These are phyloP conservation scores for Liriodendron chinense DNA, from an alignment of 164 flowering plant genomes.

Conservation along the genomic window DNA sequence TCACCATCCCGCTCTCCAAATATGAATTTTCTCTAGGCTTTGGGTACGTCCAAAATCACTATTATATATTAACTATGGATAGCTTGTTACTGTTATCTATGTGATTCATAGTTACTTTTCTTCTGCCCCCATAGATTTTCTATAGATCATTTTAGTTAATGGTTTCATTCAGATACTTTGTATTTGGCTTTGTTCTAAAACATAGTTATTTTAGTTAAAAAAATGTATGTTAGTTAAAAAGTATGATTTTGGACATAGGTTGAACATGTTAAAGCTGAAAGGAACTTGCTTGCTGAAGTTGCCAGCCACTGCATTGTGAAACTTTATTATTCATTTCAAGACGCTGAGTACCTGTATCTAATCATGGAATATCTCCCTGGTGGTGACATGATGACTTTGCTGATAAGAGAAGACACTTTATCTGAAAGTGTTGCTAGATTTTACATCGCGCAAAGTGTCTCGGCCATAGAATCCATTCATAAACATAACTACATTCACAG, in stretches of 20 bases:
- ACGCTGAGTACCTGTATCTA: constrained; percentile 80
- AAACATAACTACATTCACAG: constrained; percentile 94
- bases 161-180: not conserved
- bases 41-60: too few species aligned
- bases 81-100: too few species aligned
- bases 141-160: not conserved
- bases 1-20: too few species aligned
- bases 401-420: constrained; percentile 93
- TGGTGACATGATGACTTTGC: constrained; percentile 96
- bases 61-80: too few species aligned
- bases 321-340: constrained; percentile 95
- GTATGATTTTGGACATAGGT: constrained; percentile 42
- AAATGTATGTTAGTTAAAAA: not conserved
- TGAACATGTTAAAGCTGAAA: constrained; percentile 95
- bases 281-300: constrained; percentile 97
- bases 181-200: not conserved
- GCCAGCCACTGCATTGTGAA: constrained; percentile 90
- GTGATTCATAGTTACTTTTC: not conserved
- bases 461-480: constrained; percentile 96
- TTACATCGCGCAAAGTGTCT: constrained; percentile 89
- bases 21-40: too few species aligned
- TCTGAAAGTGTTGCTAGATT: constrained; percentile 91
- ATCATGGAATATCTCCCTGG: constrained; percentile 99
- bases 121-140: not conserved
- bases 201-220: too few species aligned